Evolutionary conservation across 1,284 basidiomycete species (phyloP).

Genomic region (Naganishia cerealis): DNA sequence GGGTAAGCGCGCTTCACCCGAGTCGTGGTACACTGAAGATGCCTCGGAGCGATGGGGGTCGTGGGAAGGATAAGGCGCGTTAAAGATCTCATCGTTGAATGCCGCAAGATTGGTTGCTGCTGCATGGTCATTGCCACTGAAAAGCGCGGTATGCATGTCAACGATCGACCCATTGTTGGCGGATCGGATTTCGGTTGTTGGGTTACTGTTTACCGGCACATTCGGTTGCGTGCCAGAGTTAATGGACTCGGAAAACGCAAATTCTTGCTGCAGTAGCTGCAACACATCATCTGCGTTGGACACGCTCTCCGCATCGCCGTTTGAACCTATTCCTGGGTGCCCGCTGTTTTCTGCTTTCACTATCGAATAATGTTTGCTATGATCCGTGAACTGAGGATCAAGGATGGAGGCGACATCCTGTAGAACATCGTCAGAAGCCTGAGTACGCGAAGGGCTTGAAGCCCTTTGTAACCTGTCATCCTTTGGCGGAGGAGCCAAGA

Average conservation of each 20-base stretch:
- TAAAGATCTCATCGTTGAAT: conserved; percentile 16
- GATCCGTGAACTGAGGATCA: conserved; percentile 15
- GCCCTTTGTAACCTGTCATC: not conserved
- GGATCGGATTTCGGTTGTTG: not conserved
- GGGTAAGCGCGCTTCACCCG: not conserved
- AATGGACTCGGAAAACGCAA: not conserved
- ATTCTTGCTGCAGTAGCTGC: conserved; percentile 5
- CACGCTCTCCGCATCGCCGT: not conserved
- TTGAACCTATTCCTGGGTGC: not conserved
- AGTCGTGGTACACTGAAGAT: conserved; percentile 17
- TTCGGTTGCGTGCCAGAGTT: not conserved
- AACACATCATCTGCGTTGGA: not conserved
- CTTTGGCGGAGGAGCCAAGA: not conserved
- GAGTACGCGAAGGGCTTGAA: conserved; percentile 18
- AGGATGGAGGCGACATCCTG: conserved; percentile 21
- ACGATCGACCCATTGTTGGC: conserved; percentile 7
- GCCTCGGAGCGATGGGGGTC: conserved; percentile 11
- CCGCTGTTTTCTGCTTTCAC: not conserved
- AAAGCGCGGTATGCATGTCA: conserved; percentile 2
- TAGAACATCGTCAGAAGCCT: conserved; percentile 17
- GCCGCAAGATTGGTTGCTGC: conserved; percentile 13
- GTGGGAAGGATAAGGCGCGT: conserved; percentile 2
- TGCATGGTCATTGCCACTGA: conserved; percentile 1
- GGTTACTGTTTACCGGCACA: not conserved
- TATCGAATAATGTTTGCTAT: not conserved